Evolutionary conservation across 2,329 filamentous ascomycete species (phyloP).

Genomic region (Pseudogymnoascus sp.): DNA sequence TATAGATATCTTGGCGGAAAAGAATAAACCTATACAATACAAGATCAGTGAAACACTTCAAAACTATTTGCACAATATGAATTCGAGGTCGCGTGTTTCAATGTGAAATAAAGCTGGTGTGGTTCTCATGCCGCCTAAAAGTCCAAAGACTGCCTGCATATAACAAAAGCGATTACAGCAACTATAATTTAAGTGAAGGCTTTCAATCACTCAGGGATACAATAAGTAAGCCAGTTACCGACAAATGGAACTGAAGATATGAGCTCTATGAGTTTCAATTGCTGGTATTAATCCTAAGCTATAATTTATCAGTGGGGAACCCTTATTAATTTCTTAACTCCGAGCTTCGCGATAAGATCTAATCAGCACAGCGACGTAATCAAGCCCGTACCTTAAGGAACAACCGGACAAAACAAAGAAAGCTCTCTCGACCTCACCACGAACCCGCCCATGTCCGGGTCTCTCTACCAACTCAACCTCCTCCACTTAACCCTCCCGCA

Average conservation of each 20-base stretch:
- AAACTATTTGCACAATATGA: neutral
- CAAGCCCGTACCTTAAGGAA: constrained; percentile 4
- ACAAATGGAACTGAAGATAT: neutral
- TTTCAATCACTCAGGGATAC: neutral
- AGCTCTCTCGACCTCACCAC: neutral
- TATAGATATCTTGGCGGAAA: constrained; percentile 63
- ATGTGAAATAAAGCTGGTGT: neutral
- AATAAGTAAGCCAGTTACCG: neutral
- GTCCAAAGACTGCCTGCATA: neutral
- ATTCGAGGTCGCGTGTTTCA: neutral
- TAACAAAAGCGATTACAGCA: neutral
- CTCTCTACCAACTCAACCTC: neutral
- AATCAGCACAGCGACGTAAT: neutral
- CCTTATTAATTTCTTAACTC: neutral
- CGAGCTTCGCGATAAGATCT: constrained; percentile 8
- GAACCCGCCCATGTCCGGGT: neutral
- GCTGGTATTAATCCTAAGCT: neutral
- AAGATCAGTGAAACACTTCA: neutral
- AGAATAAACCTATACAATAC: constrained; percentile 30
- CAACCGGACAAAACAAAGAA: neutral
- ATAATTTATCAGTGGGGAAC: neutral
- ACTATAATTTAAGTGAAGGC: neutral
- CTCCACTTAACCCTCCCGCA: neutral
- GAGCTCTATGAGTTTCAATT: neutral
- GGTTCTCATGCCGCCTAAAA: neutral